phyloP scores from a whole-genome alignment of 2,329 filamentous ascomycete genomes.

The Coniochaeta hoffmannii region DNA sequence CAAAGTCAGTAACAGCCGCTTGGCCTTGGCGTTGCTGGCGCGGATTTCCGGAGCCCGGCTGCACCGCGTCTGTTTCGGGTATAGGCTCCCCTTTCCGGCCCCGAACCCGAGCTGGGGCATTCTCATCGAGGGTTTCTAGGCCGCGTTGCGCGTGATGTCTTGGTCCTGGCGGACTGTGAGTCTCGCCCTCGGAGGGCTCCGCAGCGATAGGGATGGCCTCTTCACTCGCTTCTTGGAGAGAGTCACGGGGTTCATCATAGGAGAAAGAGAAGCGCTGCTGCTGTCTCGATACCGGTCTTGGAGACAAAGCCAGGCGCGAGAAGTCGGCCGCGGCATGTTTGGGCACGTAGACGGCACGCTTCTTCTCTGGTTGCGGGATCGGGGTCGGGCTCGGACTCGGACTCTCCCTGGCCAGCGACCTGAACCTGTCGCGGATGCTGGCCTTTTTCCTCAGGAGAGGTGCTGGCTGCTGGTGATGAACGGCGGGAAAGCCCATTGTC shows the following conservation, averaged over 20 bases:
- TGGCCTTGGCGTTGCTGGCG: background rate
- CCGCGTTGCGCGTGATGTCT: constrained; percentile 1
- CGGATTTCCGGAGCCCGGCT: background rate
- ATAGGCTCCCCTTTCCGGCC: background rate
- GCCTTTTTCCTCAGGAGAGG: constrained; percentile 12
- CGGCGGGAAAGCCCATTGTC: background rate
- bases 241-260: background rate
- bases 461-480: constrained; percentile 4
- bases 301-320: constrained; percentile 14
- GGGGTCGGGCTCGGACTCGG: background rate
- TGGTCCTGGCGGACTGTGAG: background rate
- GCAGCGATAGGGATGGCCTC: background rate
- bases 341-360: constrained; percentile 16
- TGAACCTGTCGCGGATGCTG: constrained; percentile 16
- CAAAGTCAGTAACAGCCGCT: background rate
- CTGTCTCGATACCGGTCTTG: constrained; percentile 6
- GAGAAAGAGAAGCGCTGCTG: background rate
- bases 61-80: background rate
- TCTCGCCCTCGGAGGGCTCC: background rate
- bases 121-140: constrained; percentile 5
- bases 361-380: background rate
- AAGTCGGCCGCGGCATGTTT: constrained; percentile 23
- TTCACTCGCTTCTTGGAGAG: background rate
- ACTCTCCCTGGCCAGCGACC: background rate
- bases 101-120: background rate